Evolutionary conservation across 768 basidiomycete species (phyloP), one percentile per base, ranked within the genome.

Genomic region (Terana coerulea): DNA sequence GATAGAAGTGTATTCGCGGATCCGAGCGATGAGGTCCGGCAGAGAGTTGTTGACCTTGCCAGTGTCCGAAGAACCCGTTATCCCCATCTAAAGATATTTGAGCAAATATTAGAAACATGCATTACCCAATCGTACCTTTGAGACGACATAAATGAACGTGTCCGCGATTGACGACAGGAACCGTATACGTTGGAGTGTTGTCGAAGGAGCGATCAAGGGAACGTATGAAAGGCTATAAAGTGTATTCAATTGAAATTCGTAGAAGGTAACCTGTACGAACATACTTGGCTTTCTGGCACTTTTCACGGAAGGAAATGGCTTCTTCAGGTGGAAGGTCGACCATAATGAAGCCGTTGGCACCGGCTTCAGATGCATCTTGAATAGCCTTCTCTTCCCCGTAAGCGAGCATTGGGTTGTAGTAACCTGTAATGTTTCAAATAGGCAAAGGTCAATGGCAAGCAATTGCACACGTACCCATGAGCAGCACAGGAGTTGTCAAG

Each of bases 251-350:
- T 19, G 35, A 14, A 28, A 8, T 35, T 6, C 21, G 58, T 3
- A 62, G 39, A 41, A 8, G 35, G 41, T 19, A 5, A 25, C 28
- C 26, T 4, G 15, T 45, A 30, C 26, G 24, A 43, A 76, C 90
- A 61, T 62, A 97, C 95, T 82, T 80, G 31, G 84, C 76, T 54
- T 76, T 81, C 15, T 79, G 76, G 67, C 97, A 98, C 65, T 95
- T 91, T 60, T 86, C 80, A 33, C 95, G 81, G 77, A 99, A 98
- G 22, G 77, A 71, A 56, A 95, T 72, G 26, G 97, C 95, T 68
- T 99, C 97, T 70, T 98, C 95, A 12, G 97, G 97, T 29, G 97
- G 97, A 25, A 98, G 82, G 66, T 99, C 97, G 22, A 98, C 95
- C 72, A 99, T 83, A 59, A 98, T 95, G 65, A 94, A 99, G 1